phyloP scores from a whole-genome alignment of 1,284 basidiomycete genomes.

The Phenoliferia sp. region DNA sequence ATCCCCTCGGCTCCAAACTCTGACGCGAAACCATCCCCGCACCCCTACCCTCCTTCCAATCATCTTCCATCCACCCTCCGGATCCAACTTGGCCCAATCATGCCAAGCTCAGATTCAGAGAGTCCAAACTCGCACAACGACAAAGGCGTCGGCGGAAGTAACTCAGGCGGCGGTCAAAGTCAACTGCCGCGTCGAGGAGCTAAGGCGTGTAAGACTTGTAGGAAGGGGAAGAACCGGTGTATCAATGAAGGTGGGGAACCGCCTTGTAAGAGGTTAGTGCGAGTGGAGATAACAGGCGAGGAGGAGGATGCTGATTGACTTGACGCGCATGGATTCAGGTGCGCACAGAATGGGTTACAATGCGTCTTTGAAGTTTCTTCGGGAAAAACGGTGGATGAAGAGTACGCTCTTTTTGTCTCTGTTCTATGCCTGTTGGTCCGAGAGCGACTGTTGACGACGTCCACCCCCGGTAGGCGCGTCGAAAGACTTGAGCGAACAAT shows the following conservation, averaged over 20 bases:
- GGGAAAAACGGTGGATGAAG: background rate
- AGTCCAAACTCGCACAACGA: background rate
- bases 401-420: background rate
- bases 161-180: no score
- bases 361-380: background rate
- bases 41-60: no score
- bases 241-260: background rate
- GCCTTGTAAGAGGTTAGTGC: background rate
- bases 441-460: background rate
- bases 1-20: no score
- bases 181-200: background rate
- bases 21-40: no score
- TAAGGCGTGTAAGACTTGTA: background rate
- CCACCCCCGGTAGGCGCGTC: background rate
- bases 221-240: background rate
- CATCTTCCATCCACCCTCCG: no score
- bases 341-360: background rate
- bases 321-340: background rate
- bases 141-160: background rate
- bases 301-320: background rate
- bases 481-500: background rate
- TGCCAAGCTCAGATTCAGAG: background rate
- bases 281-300: background rate
- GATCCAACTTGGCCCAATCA: no score
- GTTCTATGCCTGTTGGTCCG: background rate